Conservation (phyloP, 2,329 filamentous ascomycete genomes). For the Shiraia sp. region DNA sequence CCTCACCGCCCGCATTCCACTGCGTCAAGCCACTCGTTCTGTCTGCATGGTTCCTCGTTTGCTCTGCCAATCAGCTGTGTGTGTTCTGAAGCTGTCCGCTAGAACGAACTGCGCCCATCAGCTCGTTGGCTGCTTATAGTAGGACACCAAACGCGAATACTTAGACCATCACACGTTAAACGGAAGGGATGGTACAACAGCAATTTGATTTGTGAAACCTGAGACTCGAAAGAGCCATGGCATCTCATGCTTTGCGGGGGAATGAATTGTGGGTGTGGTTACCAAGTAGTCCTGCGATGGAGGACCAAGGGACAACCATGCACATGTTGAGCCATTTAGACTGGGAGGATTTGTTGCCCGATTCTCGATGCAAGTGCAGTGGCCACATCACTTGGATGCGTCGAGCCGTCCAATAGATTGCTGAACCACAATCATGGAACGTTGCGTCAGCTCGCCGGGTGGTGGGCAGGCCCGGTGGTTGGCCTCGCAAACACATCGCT, state of each 20-base stretch:
- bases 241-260: background rate
- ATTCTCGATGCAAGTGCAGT: too few species aligned
- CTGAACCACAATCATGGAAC: too few species aligned
- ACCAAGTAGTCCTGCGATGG: too few species aligned
- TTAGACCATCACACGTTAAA: slow-evolving; percentile 5
- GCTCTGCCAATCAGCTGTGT: slow-evolving; percentile 1
- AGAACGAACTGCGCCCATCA: slow-evolving; percentile 5
- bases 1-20: slow-evolving; percentile 17
- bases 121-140: background rate
- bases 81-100: background rate
- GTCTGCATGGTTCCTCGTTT: background rate
- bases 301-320: too few species aligned
- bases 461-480: too few species aligned
- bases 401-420: too few species aligned
- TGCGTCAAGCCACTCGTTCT: slow-evolving; percentile 5
- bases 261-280: too few species aligned
- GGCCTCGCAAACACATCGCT: too few species aligned
- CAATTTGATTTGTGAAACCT: slow-evolving; percentile 4
- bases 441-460: too few species aligned
- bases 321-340: too few species aligned
- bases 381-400: too few species aligned
- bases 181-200: slow-evolving; percentile 2
- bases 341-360: too few species aligned
- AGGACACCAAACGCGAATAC: slow-evolving; percentile 4
- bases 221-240: slow-evolving; percentile 6